Evolutionary conservation across 768 basidiomycete species (phyloP), one percentile per base, ranked within the genome.

Genomic region (Tricholoma hemisulphureum): DNA sequence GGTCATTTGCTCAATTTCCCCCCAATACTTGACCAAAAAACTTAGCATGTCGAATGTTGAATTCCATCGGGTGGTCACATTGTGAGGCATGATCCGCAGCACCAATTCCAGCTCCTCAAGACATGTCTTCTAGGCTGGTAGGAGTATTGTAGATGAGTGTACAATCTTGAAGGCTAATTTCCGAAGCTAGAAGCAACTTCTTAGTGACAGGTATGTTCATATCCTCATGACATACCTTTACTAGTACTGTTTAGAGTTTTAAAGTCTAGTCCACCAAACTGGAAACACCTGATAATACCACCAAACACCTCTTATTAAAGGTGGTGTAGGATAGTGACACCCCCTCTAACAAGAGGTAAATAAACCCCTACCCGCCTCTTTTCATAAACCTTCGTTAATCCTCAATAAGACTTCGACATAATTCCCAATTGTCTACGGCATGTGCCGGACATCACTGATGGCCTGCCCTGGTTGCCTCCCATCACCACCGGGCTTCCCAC

Each of bases 31-130:
- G 5, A 70, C 2, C 0, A 69, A 71, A 57, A 73, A 67, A 1
- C 61, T 20, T 0, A 73, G 55, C 74, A 77, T 74, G 46, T 73
- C 59, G 50, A 59, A 75, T 1, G 66, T 69, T 0, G 69, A 76
- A 51, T 75, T 77, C 75, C 74, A 77, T 1, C 67, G 60, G 0
- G 73, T 77, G 0, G 37, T n/a, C 2, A 77, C 73, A 55, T 77
- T 71, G 0, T 68, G 66, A 2, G 71, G 75, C 51, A 76, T 70
- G 35, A 41, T 41, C 39, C 39, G 1, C 20, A 41, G 20, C 9
- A 8, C 2, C 9, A 69, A 16, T 1, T 60, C 43, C 20, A 59
- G 52, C 1, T 59, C 32, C 13, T 26, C 24, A 9, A 72, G 57
- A 0, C 53, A 26, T 11, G 41, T 16, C 1, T 62, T 43, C 73